Percentiles rank a stretch among this genome's conserved stretches.
phyloP scores from a whole-genome alignment of 164 flowering plant species.

The Tinospora cordifolia region DNA sequence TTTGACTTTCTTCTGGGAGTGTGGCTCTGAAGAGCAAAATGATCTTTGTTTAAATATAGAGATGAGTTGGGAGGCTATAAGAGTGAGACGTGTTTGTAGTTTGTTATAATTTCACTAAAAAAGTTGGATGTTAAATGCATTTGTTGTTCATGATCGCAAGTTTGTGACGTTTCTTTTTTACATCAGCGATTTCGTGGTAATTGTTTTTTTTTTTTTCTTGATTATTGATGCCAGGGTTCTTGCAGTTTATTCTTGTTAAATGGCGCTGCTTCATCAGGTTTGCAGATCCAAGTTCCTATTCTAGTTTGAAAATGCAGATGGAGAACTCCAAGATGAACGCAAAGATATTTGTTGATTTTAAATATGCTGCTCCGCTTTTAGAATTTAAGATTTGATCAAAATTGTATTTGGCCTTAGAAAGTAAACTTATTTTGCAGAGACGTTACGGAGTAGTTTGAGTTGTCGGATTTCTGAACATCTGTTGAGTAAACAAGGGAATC shows the following conservation, averaged over 20 bases:
- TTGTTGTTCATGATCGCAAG: no score
- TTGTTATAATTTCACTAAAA: no score
- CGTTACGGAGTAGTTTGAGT: not conserved
- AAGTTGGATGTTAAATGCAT: no score
- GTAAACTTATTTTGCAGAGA: not conserved
- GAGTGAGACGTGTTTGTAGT: no score
- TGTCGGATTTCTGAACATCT: not conserved
- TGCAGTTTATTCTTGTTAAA: not conserved
- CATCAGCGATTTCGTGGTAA: no score
- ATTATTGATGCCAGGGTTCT: not conserved
- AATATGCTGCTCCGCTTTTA: not conserved
- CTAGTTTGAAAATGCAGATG: not conserved
- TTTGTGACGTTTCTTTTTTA: no score
- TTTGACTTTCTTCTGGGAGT: no score
- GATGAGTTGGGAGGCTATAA: no score
- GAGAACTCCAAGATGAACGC: not conserved
- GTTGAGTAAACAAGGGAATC: not conserved
- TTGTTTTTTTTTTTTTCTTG: no score
- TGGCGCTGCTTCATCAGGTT: not conserved
- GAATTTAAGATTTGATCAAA: not conserved
- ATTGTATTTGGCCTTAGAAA: not conserved
- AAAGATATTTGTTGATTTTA: not conserved
- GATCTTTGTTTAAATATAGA: no score
- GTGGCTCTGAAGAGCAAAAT: no score
- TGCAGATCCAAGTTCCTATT: not conserved